A percentile compares a stretch with the other conserved stretches of the same genome.
Conservation (phyloP, 306 rosid genomes). For the Vigna radiata region DNA sequence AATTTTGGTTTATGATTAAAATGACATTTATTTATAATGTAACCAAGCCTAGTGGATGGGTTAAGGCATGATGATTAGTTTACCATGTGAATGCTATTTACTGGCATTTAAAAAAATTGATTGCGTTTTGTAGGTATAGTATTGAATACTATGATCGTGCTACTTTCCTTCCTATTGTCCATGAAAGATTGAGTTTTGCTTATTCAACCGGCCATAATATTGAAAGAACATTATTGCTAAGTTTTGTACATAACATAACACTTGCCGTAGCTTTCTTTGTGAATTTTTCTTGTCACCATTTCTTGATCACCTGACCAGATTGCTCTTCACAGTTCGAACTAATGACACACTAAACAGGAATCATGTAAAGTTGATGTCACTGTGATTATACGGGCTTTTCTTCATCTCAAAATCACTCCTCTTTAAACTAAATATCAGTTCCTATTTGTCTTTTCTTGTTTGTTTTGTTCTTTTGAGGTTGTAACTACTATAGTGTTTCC, state of each 20-base stretch:
- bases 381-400: conserved; percentile 6
- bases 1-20: not conserved
- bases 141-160: conserved; percentile 6
- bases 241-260: not conserved
- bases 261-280: not conserved
- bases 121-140: not conserved
- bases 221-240: conserved; percentile 3
- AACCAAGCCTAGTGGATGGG: not conserved
- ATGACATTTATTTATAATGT: not conserved
- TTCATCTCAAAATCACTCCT: conserved; percentile 4
- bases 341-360: not conserved
- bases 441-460: conserved; percentile 23
- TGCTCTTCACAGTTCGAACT: conserved; percentile 10
- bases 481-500: not conserved
- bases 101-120: not conserved
- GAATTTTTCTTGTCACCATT: conserved; percentile 2
- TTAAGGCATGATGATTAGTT: not conserved
- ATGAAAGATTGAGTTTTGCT: conserved; percentile 6
- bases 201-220: not conserved
- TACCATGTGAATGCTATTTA: conserved; percentile 20
- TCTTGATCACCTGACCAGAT: conserved; percentile 31
- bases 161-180: conserved; percentile 9
- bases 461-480: conserved; percentile 1
- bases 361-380: conserved; percentile 20
- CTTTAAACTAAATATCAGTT: not conserved